Conservation (phyloP, 2,329 filamentous ascomycete species). For the Penicillium olsonii region DNA sequence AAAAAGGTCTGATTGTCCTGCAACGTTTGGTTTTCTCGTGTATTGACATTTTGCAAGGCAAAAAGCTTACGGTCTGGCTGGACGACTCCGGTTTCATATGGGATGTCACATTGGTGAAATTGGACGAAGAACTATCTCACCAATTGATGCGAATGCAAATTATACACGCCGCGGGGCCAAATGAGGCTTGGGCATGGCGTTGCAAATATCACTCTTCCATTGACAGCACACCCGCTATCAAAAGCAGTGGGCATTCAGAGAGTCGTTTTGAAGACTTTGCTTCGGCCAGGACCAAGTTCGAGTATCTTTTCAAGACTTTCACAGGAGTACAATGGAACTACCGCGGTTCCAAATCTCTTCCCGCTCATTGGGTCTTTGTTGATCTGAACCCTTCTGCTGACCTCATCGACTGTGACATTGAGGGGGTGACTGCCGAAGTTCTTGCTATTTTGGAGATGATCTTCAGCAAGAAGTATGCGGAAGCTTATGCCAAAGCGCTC, state of each 20-base stretch:
- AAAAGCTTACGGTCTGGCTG: constrained; percentile 6
- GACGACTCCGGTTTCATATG: constrained; percentile 10
- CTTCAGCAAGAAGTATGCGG: not conserved
- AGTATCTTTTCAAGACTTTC: not conserved
- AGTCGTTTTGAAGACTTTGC: not conserved
- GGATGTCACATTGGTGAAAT: constrained; percentile 14
- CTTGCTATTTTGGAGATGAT: constrained; percentile 1
- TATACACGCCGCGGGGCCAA: not conserved
- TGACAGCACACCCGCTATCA: not conserved
- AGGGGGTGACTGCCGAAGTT: not conserved
- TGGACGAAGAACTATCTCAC: too few species aligned
- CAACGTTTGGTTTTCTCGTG: not conserved
- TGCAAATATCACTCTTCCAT: too few species aligned
- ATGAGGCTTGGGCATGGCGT: not conserved
- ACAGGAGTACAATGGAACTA: constrained; percentile 6
- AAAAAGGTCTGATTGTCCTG: not conserved
- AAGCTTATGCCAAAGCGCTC: too few species aligned
- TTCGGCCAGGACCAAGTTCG: constrained; percentile 1
- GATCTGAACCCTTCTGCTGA: not conserved
- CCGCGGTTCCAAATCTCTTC: not conserved
- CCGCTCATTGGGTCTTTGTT: not conserved
- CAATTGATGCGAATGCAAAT: constrained; percentile 8
- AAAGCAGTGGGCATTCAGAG: not conserved
- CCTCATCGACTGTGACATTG: not conserved
- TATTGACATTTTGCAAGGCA: not conserved